Percentiles rank a stretch among this genome's conserved stretches.
These are phyloP conservation scores for Ceratocystis colombiana DNA, from an alignment of 2,329 filamentous ascomycete species.

Conservation along the genomic window DNA sequence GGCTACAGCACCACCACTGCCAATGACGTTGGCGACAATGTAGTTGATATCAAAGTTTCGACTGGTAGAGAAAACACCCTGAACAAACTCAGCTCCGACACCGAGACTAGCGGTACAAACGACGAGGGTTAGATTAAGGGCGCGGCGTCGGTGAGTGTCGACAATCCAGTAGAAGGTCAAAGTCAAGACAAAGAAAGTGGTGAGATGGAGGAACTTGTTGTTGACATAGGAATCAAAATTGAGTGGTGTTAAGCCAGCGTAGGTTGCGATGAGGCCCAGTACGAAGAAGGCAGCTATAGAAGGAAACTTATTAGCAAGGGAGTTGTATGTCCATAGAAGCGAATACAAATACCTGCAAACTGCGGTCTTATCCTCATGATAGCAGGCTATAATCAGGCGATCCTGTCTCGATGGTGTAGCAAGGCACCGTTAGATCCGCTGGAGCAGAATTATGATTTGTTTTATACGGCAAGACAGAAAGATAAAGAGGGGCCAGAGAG, in stretches of 20 bases:
- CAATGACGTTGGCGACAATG: constrained; percentile 76
- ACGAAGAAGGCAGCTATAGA: constrained; percentile 54
- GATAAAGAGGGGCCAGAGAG: constrained; percentile 10
- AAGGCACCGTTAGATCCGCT: background rate
- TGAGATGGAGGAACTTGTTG: constrained; percentile 79
- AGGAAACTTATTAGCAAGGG: background rate
- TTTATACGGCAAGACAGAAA: background rate
- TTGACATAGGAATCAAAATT: constrained; percentile 54
- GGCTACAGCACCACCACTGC: constrained; percentile 60
- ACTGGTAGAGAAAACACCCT: constrained; percentile 63
- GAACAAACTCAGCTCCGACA: constrained; percentile 65
- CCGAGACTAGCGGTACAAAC: constrained; percentile 64
- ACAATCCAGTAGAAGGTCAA: constrained; percentile 92
- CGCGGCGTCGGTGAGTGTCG: constrained; percentile 78
- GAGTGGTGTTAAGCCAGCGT: constrained; percentile 63
- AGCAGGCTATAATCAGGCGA: background rate
- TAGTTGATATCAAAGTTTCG: constrained; percentile 68
- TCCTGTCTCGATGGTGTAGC: background rate
- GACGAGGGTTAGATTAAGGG: constrained; percentile 70
- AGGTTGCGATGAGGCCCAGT: constrained; percentile 65
- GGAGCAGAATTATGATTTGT: background rate
- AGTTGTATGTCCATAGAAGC: constrained; percentile 10
- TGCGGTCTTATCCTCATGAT: constrained; percentile 76
- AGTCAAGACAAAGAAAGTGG: constrained; percentile 86
- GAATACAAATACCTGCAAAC: constrained; percentile 61